Percentiles rank a stretch among this genome's conserved stretches.
Evolutionary conservation across 1,139 yeast species (phyloP).

Genomic region (Magnusiomyces paraingens): DNA sequence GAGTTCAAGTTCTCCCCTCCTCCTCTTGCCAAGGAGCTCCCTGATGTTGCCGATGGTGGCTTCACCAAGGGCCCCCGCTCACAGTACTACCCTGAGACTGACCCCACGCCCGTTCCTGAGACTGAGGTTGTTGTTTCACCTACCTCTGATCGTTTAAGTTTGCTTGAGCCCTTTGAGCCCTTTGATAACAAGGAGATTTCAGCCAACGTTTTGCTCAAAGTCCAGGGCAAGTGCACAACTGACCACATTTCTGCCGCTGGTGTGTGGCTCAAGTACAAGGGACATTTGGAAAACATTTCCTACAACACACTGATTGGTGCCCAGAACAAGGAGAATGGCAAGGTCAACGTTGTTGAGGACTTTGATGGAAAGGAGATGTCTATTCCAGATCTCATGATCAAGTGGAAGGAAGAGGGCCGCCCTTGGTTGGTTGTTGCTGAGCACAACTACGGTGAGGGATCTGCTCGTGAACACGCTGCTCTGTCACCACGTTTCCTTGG

Average conservation of each 20-base stretch:
- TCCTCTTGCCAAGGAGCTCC: conserved; percentile 76
- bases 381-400: conserved; percentile 94
- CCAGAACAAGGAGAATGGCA: conserved; percentile 92
- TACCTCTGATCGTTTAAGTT: conserved; percentile 69
- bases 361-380: conserved; percentile 66
- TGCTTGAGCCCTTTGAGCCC: conserved; percentile 79
- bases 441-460: conserved; percentile 97
- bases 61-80: conserved; percentile 69
- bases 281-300: conserved; percentile 92
- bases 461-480: conserved; percentile 99
- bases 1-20: conserved; percentile 72
- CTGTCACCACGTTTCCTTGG: conserved; percentile 91
- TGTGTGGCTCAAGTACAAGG: conserved; percentile 98
- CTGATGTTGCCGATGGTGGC: conserved; percentile 47
- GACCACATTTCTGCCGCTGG: conserved; percentile 99
- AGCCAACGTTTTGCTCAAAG: conserved; percentile 74
- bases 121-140: conserved; percentile 72
- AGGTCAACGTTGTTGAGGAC: conserved; percentile 85
- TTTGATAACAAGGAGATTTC: conserved; percentile 81
- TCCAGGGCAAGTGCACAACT: conserved; percentile 96
- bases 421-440: conserved; percentile 97
- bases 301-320: conserved; percentile 96
- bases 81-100: conserved; percentile 64
- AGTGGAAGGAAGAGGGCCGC: conserved; percentile 77
- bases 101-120: conserved; percentile 61